These are phyloP conservation scores for Trypanosoma theileri DNA, from an alignment of 208 protist species.

Conservation along the genomic window DNA sequence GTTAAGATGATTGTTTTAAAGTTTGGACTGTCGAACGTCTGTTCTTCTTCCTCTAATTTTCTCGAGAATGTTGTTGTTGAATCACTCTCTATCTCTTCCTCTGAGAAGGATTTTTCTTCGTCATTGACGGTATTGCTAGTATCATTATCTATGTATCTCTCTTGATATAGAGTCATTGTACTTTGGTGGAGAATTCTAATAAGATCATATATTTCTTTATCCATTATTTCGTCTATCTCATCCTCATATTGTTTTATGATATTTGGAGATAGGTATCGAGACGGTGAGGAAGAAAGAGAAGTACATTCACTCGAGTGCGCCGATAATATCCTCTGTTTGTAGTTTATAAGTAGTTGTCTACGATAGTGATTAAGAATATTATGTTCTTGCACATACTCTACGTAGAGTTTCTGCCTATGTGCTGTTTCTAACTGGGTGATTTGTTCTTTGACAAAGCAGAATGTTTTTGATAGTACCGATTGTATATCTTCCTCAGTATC, in stretches of 20 bases:
- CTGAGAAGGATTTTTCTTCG: neutral
- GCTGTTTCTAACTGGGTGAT: neutral
- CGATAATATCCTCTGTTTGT: too few species aligned
- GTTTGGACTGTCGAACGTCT: neutral
- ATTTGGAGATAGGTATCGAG: neutral
- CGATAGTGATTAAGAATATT: neutral
- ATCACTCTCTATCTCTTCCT: too few species aligned
- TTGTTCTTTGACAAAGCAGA: neutral
- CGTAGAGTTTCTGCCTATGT: neutral
- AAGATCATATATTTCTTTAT: slow-evolving; percentile 26
- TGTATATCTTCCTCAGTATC: too few species aligned
- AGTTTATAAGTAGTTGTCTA: neutral
- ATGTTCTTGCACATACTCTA: neutral
- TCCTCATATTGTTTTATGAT: slow-evolving; percentile 7
- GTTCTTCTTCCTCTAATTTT: neutral
- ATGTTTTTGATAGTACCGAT: neutral
- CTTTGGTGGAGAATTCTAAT: slow-evolving; percentile 14
- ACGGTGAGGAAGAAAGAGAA: neutral
- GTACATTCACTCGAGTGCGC: too few species aligned
- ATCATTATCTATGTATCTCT: neutral
- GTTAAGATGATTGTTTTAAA: neutral
- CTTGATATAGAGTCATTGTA: neutral
- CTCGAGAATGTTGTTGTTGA: neutral
- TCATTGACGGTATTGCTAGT: neutral
- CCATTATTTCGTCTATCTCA: slow-evolving; percentile 13